Base-by-base conservation (phyloP, 352 stramenopile genomes). In the Pythium folliculosum region DNA sequence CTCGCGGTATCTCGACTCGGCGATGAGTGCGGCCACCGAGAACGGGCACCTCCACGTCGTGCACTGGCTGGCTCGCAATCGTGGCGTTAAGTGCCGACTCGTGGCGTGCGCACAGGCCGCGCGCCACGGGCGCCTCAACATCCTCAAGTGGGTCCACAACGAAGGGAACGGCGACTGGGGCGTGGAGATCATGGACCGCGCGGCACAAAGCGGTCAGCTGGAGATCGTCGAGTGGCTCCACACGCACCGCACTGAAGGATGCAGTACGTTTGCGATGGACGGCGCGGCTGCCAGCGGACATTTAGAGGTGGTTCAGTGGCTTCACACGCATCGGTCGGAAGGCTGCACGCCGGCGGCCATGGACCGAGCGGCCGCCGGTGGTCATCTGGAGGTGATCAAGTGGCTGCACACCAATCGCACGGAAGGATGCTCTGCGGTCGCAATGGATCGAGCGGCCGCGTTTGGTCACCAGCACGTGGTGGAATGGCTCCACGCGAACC, bases 221-320 rank as follows among this genome's bases (percentile, higher is more conserved):
- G 45, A 67, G 17, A 64, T 67, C 44, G 65, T 72, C 35, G 17
- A 72, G 65, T 72, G 65, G 60, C 32, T 66, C 2, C 58, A 66
- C 35, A 63, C 40, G 14, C 49, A 66, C 22, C 56, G 65, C 30
- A 45, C 38, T 0, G 65, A 71, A 48, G 57, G 56, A 14, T 66
- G 56, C 17, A 71, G 57, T 48, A 57, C 65, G 22, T 66, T 60
- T 22, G 65, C 58, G 0, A 65, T 71, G 65, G 57, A 71, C 9
- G 65, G 64, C 6, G 64, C 64, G 0, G 64, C 64, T 2, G 64
- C 64, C 30, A 65, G 51, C 22, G 66, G 59, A 5, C 59, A 72
- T 32, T 21, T 68, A 27, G 43, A 68, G 0, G 53, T 71, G 1
- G 43, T 71, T 12, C 30, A 72, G 49, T 72, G 66, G 66, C 59